phyloP scores from a whole-genome alignment of 768 basidiomycete genomes.

The Chalciporus chontae region DNA sequence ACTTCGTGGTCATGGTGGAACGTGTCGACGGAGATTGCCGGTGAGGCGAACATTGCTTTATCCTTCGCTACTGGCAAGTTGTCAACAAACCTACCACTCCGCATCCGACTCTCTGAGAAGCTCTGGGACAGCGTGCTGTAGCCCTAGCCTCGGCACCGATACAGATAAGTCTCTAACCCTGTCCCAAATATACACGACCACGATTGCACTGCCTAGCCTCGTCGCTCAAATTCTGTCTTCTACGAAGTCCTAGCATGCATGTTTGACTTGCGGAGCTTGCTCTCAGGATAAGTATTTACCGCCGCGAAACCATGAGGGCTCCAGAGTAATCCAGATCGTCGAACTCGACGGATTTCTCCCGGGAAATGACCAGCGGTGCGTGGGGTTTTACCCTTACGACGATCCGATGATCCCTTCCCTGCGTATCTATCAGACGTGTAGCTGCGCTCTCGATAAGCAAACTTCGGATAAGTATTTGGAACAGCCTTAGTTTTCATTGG shows the following conservation, averaged over 20 bases:
- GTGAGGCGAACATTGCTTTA: not conserved
- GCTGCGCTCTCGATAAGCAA: not conserved
- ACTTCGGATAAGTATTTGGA: not conserved
- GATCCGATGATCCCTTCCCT: not conserved
- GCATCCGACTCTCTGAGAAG: too few relatives aligned
- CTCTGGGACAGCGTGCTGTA: too few relatives aligned
- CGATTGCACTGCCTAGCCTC: too few relatives aligned
- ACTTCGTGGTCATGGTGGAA: conserved; percentile 8
- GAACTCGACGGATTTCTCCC: not conserved
- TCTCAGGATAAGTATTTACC: not conserved
- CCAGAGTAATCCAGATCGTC: not conserved
- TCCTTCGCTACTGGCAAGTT: conserved; percentile 1
- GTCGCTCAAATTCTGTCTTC: not conserved
- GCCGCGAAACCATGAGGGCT: not conserved
- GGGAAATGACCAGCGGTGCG: not conserved
- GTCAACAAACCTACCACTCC: too few relatives aligned
- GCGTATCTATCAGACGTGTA: not conserved
- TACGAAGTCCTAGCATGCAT: not conserved
- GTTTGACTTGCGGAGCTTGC: not conserved
- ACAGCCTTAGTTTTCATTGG: not conserved
- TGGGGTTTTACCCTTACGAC: not conserved
- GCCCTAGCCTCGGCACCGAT: too few relatives aligned
- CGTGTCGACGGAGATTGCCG: conserved; percentile 17
- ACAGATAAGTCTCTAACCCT: not conserved
- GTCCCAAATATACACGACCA: not conserved